Percentiles rank a stretch among this genome's conserved stretches.
phyloP scores from a whole-genome alignment of 2,329 filamentous ascomycete genomes.

The Paecilomyces variotii region DNA sequence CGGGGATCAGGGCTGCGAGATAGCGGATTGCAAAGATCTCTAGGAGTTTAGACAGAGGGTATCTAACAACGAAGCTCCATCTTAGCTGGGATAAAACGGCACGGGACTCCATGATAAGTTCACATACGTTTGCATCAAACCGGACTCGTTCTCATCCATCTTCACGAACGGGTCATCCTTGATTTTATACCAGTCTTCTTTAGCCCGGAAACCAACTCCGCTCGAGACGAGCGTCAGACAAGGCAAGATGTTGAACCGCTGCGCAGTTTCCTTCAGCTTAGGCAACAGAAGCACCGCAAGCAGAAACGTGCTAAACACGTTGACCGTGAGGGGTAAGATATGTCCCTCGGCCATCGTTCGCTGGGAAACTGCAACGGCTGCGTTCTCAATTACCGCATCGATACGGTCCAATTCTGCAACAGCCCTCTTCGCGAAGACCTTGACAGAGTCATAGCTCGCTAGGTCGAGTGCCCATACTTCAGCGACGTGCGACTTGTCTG shows the following conservation, averaged over 20 bases:
- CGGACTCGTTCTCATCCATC: constrained; percentile 9
- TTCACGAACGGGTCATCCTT: constrained; percentile 14
- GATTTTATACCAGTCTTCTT: constrained; percentile 11
- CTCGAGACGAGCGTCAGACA: constrained; percentile 14
- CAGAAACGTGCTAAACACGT: constrained; percentile 20
- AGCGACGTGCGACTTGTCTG: not conserved
- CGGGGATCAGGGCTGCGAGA: constrained; percentile 15
- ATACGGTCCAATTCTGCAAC: not conserved
- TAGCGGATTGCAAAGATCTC: constrained; percentile 22
- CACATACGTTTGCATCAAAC: constrained; percentile 5
- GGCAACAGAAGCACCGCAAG: constrained; percentile 15
- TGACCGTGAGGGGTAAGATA: constrained; percentile 13
- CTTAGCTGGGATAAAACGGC: not conserved
- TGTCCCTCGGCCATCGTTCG: constrained; percentile 13
- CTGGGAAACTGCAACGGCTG: not conserved
- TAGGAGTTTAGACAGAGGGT: constrained; percentile 28
- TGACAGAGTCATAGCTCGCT: not conserved
- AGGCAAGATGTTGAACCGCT: constrained; percentile 11
- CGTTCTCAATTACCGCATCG: not conserved
- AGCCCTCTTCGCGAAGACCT: not conserved
- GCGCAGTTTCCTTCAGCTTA: constrained; percentile 14
- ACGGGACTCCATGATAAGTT: not conserved
- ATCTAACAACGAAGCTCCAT: constrained; percentile 8
- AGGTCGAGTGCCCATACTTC: not conserved
- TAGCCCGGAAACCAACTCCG: constrained; percentile 7